phyloP scores from a whole-genome alignment of 106 monocot genomes.

The Dendrobium catenatum region DNA sequence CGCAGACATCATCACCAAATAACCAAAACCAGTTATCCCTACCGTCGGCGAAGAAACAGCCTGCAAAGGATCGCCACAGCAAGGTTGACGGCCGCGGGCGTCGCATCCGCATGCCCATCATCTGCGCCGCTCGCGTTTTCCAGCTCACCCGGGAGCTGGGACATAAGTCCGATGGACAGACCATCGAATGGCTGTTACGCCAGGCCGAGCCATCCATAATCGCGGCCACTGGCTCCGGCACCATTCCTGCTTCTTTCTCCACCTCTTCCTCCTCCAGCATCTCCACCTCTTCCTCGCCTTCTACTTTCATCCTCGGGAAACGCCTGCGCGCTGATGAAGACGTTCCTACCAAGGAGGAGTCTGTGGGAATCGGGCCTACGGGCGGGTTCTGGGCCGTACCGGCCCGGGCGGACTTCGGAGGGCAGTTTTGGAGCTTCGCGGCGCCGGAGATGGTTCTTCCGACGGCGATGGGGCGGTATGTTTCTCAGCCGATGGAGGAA shows the following conservation, averaged over 20 bases:
- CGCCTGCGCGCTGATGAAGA: conserved; percentile 40
- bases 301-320: conserved; percentile 42
- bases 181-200: conserved; percentile 88
- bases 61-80: conserved; percentile 76
- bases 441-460: conserved; percentile 59
- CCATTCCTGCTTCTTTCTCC: conserved; percentile 63
- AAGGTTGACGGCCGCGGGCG: conserved; percentile 83
- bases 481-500: conserved; percentile 32
- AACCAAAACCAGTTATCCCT: too few species aligned
- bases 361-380: conserved; percentile 9
- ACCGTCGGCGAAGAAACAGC: conserved; percentile 38
- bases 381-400: conserved; percentile 77
- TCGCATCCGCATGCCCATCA: conserved; percentile 82
- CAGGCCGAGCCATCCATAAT: conserved; percentile 89
- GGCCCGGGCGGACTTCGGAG: conserved; percentile 55
- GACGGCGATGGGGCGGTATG: conserved; percentile 5
- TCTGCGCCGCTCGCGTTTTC: conserved; percentile 80
- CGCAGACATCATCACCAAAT: not conserved
- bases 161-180: conserved; percentile 87
- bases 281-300: conserved; percentile 5
- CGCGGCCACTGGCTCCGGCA: conserved; percentile 77
- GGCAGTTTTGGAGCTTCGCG: conserved; percentile 85
- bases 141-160: conserved; percentile 85
- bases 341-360: conserved; percentile 1
- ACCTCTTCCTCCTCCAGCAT: conserved; percentile 14